These are phyloP conservation scores for Trifolium fragiferum DNA, from an alignment of 306 rosid species.

Conservation along the genomic window DNA sequence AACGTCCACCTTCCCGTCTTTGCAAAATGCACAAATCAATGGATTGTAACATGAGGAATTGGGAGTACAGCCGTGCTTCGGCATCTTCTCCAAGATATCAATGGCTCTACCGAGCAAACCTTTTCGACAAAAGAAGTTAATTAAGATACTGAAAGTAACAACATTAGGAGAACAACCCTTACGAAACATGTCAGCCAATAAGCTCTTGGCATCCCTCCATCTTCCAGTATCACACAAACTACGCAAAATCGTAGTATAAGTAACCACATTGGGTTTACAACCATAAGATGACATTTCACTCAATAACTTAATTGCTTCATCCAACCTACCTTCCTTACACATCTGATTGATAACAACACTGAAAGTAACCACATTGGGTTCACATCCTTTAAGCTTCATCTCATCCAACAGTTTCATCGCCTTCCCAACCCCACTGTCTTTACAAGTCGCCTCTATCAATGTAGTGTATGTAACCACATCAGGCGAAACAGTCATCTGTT, in stretches of 20 bases:
- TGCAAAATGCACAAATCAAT: conserved; percentile 90
- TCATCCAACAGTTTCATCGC: no score
- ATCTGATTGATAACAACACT: conserved; percentile 92
- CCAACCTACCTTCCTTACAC: conserved; percentile 89
- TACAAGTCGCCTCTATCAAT: no score
- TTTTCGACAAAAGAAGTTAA: conserved; percentile 84
- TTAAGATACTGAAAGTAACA: conserved; percentile 94
- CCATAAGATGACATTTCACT: conserved; percentile 66
- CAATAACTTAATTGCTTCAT: conserved; percentile 80
- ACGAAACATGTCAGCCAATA: conserved; percentile 75
- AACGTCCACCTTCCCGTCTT: conserved; percentile 89
- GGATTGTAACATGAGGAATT: conserved; percentile 96
- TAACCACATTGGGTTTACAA: conserved; percentile 78
- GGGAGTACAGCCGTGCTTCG: conserved; percentile 82
- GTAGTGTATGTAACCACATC: no score
- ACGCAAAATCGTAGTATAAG: conserved; percentile 82
- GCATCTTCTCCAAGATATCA: conserved; percentile 90
- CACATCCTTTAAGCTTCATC: no score
- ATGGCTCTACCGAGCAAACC: conserved; percentile 87
- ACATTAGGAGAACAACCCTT: conserved; percentile 95
- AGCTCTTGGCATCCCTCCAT: conserved; percentile 93
- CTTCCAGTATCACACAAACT: conserved; percentile 92
- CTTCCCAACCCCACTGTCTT: no score
- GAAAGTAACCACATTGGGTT: conserved; percentile 89
- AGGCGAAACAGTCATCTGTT: conserved; percentile 81